Percentiles rank a stretch among this genome's conserved stretches.
These are phyloP conservation scores for Fermentozyma sake DNA, from an alignment of 1,139 yeast species.

Conservation along the genomic window DNA sequence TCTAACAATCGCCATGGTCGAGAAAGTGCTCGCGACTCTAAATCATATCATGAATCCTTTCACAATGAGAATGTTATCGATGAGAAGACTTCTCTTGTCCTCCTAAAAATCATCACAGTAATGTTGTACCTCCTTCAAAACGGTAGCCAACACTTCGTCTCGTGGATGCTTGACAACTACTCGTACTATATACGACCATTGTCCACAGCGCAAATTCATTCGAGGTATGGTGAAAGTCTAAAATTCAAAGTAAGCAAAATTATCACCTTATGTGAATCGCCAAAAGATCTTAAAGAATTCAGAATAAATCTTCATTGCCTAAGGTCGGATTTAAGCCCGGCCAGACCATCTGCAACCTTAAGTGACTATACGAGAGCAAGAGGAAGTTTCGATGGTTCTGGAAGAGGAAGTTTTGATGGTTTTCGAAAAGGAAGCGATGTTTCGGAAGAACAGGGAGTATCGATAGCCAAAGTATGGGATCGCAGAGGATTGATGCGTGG, in stretches of 20 bases:
- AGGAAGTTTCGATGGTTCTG: too few relatives aligned
- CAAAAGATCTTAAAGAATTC: conserved; percentile 22
- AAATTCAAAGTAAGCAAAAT: conserved; percentile 27
- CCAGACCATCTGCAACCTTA: too few relatives aligned
- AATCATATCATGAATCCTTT: conserved; percentile 2
- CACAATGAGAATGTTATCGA: conserved; percentile 2
- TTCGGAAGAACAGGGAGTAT: too few relatives aligned
- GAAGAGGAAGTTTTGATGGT: too few relatives aligned
- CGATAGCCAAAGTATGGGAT: too few relatives aligned
- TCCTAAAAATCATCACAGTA: conserved; percentile 34
- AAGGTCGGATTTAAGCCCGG: conserved; percentile 35
- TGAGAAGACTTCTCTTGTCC: conserved; percentile 12
- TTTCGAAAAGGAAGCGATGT: too few relatives aligned
- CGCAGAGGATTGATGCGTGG: too few relatives aligned
- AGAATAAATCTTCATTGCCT: conserved; percentile 35
- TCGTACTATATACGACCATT: conserved; percentile 10
- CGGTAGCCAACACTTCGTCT: conserved; percentile 31
- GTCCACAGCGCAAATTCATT: conserved; percentile 5
- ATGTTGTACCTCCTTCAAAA: conserved; percentile 34
- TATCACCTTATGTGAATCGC: conserved; percentile 24
- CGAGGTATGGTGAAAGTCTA: conserved; percentile 18
- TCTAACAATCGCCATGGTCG: too few relatives aligned
- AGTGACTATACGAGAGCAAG: too few relatives aligned
- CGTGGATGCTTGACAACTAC: conserved; percentile 21
- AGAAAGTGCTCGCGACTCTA: conserved; percentile 1